A percentile compares a stretch with the other conserved stretches of the same genome.
Conservation (phyloP, 2,329 filamentous ascomycete genomes). For the Metarhizium sp. region DNA sequence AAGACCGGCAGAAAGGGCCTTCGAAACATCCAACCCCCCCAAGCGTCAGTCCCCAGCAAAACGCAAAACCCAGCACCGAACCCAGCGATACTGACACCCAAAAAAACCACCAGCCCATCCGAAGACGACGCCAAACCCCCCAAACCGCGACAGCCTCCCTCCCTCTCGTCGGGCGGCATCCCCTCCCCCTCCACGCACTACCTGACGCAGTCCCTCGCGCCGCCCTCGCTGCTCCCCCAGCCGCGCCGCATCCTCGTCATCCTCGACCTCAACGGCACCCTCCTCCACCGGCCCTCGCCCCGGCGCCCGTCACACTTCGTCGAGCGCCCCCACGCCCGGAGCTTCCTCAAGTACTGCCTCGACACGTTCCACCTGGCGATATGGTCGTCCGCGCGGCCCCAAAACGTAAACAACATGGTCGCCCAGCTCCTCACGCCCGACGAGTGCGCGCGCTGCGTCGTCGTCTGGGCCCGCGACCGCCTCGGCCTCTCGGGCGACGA, state of each 20-base stretch:
- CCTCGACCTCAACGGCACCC: conserved; percentile 87
- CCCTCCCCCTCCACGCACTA: conserved; percentile 55
- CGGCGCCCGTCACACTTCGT: conserved; percentile 42
- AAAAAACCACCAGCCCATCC: neutral
- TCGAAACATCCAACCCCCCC: too few relatives aligned
- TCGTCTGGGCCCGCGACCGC: conserved; percentile 68
- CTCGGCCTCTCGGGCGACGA: conserved; percentile 58
- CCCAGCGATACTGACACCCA: neutral
- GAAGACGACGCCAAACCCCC: too few relatives aligned
- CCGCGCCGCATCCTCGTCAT: conserved; percentile 67
- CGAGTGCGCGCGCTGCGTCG: conserved; percentile 49
- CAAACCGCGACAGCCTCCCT: conserved; percentile 15
- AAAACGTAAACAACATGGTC: conserved; percentile 64
- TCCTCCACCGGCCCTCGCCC: conserved; percentile 60
- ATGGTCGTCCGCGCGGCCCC: conserved; percentile 76
- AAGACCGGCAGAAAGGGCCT: neutral
- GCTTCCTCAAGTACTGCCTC: conserved; percentile 68
- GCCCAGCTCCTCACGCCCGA: conserved; percentile 48
- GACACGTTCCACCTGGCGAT: conserved; percentile 71
- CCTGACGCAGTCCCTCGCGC: conserved; percentile 39
- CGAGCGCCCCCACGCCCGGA: conserved; percentile 54
- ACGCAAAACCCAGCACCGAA: neutral
- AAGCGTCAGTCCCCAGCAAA: neutral
- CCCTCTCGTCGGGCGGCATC: conserved; percentile 41
- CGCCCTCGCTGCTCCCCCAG: conserved; percentile 28